A percentile compares a stretch with the other conserved stretches of the same genome.
Conservation (phyloP, 352 stramenopile genomes). For the Phytophthora melonis region DNA sequence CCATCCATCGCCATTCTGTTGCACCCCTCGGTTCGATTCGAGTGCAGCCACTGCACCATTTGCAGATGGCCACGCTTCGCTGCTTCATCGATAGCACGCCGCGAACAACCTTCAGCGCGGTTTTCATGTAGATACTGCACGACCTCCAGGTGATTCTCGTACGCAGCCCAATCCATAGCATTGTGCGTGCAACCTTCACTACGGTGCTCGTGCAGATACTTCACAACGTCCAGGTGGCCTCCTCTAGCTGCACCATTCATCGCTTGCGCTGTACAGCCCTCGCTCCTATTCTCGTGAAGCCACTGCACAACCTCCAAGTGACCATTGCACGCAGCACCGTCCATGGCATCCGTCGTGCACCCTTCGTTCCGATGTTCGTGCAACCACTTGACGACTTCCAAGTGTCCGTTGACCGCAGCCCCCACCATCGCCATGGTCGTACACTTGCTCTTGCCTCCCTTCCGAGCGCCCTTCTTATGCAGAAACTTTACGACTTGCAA, state of each 20-base stretch:
- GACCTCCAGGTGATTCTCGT: constrained; percentile 27
- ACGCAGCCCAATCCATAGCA: constrained; percentile 43
- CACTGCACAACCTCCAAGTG: constrained; percentile 38
- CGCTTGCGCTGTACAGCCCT: constrained; percentile 29
- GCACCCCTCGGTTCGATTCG: constrained; percentile 33
- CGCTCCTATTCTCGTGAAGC: constrained; percentile 36
- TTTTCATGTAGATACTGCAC: constrained; percentile 40
- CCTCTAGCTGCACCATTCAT: constrained; percentile 37
- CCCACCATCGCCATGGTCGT: constrained; percentile 33
- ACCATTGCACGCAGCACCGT: constrained; percentile 30
- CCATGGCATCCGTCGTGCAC: constrained; percentile 26
- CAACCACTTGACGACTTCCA: constrained; percentile 37
- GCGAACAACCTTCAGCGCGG: constrained; percentile 37
- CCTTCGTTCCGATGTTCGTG: constrained; percentile 32
- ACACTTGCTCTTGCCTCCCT: constrained; percentile 19
- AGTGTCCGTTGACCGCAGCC: constrained; percentile 31
- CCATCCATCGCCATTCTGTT: constrained; percentile 43
- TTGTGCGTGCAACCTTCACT: constrained; percentile 38
- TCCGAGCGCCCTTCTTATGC: constrained; percentile 20
- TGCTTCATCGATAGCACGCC: constrained; percentile 36
- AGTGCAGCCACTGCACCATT: constrained; percentile 39
- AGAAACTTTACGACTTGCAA: constrained; percentile 36
- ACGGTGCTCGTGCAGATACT: constrained; percentile 41
- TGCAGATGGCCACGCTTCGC: constrained; percentile 31
- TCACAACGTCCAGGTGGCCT: constrained; percentile 30